phyloP scores from a whole-genome alignment of 768 basidiomycete genomes.

The Termitomyces sp. region DNA sequence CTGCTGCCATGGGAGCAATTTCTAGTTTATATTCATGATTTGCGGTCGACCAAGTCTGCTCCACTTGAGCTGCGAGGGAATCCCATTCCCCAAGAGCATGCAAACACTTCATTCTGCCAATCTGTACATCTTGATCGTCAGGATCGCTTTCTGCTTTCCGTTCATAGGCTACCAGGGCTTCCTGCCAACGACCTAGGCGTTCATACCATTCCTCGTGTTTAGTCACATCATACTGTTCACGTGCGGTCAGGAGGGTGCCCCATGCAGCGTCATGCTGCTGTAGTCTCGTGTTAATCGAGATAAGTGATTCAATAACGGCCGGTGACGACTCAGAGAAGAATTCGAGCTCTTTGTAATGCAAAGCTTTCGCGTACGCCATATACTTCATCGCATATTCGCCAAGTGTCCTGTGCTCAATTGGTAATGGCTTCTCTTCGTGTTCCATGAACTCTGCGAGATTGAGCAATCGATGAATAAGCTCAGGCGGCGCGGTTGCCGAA shows the following conservation, averaged over 20 bases:
- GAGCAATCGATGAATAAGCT: slow-evolving; percentile 86
- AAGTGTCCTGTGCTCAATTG: slow-evolving; percentile 89
- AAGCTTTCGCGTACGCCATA: slow-evolving; percentile 93
- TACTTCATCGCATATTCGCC: slow-evolving; percentile 93
- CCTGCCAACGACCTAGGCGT: slow-evolving; percentile 93
- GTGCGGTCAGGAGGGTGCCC: slow-evolving; percentile 90
- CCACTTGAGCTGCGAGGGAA: slow-evolving; percentile 77
- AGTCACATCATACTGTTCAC: slow-evolving; percentile 84
- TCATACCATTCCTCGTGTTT: slow-evolving; percentile 99
- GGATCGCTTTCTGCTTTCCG: slow-evolving; percentile 76
- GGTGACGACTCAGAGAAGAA: slow-evolving; percentile 92
- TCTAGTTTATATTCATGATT: slow-evolving; percentile 80
- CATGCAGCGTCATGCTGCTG: slow-evolving; percentile 98
- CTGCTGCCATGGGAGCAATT: slow-evolving; percentile 96
- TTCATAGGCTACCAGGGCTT: slow-evolving; percentile 85
- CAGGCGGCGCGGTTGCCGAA: slow-evolving; percentile 73
- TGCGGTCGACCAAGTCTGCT: slow-evolving; percentile 83
- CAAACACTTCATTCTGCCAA: slow-evolving; percentile 92
- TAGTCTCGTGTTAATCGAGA: slow-evolving; percentile 93
- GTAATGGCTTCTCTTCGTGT: slow-evolving; percentile 93
- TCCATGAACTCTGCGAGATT: slow-evolving; percentile 99
- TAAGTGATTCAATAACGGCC: slow-evolving; percentile 88
- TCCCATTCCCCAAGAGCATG: slow-evolving; percentile 99
- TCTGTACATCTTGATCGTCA: slow-evolving; percentile 68
- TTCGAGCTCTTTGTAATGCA: slow-evolving; percentile 98